These are phyloP conservation scores for Tetrastigma voinierianum DNA, from an alignment of 164 flowering plant genomes.

Conservation along the genomic window DNA sequence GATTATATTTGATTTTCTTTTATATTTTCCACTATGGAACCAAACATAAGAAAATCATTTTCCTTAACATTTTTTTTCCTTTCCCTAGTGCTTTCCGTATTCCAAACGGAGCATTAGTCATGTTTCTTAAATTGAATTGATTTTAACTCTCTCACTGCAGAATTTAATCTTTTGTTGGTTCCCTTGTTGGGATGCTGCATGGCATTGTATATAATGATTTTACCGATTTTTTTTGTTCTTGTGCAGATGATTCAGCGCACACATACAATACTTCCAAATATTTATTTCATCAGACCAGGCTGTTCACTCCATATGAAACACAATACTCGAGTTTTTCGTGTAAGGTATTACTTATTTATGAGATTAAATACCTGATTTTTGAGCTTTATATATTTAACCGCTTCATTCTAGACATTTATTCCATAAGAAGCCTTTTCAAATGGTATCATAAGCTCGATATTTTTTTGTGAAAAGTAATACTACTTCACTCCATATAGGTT, in stretches of 20 bases:
- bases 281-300: conserved; percentile 9
- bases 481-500: neutral
- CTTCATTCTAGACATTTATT: neutral
- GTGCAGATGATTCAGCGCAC: conserved; percentile 19
- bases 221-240: neutral
- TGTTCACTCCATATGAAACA: conserved; percentile 10
- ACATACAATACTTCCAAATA: conserved; percentile 3
- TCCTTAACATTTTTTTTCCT: neutral
- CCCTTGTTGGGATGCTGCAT: neutral
- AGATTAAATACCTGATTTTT: neutral
- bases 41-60: no score
- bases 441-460: neutral
- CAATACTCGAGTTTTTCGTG: neutral
- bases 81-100: no score
- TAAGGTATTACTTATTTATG: neutral
- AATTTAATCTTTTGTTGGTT: neutral
- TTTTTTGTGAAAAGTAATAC: conserved; percentile 3
- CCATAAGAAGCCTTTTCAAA: neutral
- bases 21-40: no score
- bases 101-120: no score
- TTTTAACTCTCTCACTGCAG: neutral
- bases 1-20: no score
- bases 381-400: neutral
- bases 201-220: neutral
- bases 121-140: neutral